These are phyloP conservation scores for Alternaria solani DNA, from an alignment of 2,329 filamentous ascomycete species.

Conservation along the genomic window DNA sequence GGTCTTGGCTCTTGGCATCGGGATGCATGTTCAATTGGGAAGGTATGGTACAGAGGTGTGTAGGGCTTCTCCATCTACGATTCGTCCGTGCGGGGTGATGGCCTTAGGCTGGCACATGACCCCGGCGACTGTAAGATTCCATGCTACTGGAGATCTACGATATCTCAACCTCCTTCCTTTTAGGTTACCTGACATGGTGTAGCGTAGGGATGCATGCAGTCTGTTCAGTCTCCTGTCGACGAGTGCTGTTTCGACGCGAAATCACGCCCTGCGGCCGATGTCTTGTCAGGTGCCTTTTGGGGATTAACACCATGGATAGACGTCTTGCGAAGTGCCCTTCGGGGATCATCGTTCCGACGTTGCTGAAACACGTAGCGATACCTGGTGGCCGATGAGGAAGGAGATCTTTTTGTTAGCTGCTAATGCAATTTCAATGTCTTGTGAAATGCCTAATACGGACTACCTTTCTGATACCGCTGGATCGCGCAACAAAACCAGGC, in stretches of 20 bases:
- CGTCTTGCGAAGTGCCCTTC: conserved; percentile 14
- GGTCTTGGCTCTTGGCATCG: conserved; percentile 21
- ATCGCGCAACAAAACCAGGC: conserved; percentile 11
- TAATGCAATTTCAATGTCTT: conserved; percentile 17
- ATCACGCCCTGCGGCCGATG: conserved; percentile 8
- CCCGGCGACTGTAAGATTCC: conserved; percentile 12
- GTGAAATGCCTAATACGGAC: conserved; percentile 19
- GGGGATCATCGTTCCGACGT: conserved; percentile 20
- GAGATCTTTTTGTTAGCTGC: conserved; percentile 16
- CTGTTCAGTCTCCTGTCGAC: conserved; percentile 15
- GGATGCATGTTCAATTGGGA: conserved; percentile 25
- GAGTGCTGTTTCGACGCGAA: conserved; percentile 19
- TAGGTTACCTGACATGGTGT: conserved; percentile 14
- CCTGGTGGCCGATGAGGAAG: conserved; percentile 26
- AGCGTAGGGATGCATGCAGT: conserved; percentile 18
- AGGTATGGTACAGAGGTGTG: conserved; percentile 30
- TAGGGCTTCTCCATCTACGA: conserved; percentile 22
- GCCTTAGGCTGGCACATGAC: conserved; percentile 14
- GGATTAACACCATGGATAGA: conserved; percentile 12
- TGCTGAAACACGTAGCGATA: conserved; percentile 15
- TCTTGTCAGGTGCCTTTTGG: conserved; percentile 28
- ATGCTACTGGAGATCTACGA: conserved; percentile 12
- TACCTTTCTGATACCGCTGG: conserved; percentile 19
- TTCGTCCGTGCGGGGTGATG: conserved; percentile 19
- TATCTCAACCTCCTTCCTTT: conserved; percentile 34